Evolutionary conservation across 441 rosid species (phyloP), one percentile per base, ranked within the genome.

Genomic region (Pelargonium citronellum): DNA sequence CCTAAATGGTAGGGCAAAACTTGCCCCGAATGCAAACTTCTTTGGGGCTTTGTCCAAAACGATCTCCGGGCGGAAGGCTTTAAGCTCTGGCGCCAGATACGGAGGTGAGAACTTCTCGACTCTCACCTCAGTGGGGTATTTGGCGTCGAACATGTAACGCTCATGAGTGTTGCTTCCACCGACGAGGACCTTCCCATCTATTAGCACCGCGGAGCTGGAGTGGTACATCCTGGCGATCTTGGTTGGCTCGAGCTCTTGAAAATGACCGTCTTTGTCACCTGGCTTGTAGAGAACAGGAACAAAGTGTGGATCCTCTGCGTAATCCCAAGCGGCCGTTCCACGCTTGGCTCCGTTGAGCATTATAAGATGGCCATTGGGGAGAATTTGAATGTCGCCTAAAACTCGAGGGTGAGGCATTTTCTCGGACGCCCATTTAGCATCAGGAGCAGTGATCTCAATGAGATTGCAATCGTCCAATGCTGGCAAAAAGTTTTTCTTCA

Each of bases 191-290:
- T 68, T 71, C 1, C 73, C 76, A 10, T 76, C 79, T 0, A 46
- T 72, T 0, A 76, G 67, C 12, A 76, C 39, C 4, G 65, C 63
- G 3, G 73, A 39, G 12, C 76, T 15, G 0, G 79, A 72, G 39
- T 76, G 79, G 51, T 76, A 76, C 79, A 76, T 72, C 15, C 79
- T 51, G 0, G 79, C 73, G 19, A 76, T 76, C 37, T 60, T 72
- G 7, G 67, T 6, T 0, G 70, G 53, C 9, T 44, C 34, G 0
- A 49, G 69, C 13, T 41, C 43, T 12, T 30, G 16, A 10, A 76
- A 76, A 22, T 75, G 13, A 0, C 6, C 16, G 0, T 15, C 27
- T 0, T 1, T 4, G 3, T 3, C 15, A 15, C 20, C 15, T 1
- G 68, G 68, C 0, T 10, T 12, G 16, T 71, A 76, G 3, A 76